phyloP scores from a whole-genome alignment of 2,329 filamentous ascomycete genomes.

The Pseudogymnoascus sp. region DNA sequence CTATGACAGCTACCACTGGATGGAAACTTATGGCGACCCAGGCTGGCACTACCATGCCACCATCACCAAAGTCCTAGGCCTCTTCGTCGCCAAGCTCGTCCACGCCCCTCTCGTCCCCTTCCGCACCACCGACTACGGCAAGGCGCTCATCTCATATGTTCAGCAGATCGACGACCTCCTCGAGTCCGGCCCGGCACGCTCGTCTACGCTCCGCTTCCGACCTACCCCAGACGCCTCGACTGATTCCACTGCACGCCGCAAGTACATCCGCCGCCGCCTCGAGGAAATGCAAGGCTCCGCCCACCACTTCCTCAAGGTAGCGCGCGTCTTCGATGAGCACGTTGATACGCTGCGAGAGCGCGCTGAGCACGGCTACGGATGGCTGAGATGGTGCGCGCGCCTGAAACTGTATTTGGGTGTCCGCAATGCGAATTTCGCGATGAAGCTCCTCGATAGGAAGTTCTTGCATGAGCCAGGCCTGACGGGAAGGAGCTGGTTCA shows the following conservation, averaged over 20 bases:
- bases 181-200: conserved; percentile 16
- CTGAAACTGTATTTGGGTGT: conserved; percentile 56
- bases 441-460: conserved; percentile 73
- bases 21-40: conserved; percentile 67
- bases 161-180: conserved; percentile 24
- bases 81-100: conserved; percentile 40
- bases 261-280: conserved; percentile 22
- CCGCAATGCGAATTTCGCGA: conserved; percentile 63
- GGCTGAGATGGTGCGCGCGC: conserved; percentile 69
- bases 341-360: conserved; percentile 30
- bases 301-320: conserved; percentile 21
- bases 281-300: conserved; percentile 11
- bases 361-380: conserved; percentile 52
- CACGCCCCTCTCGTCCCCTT: conserved; percentile 45
- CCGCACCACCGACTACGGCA: conserved; percentile 39
- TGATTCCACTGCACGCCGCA: conserved; percentile 10
- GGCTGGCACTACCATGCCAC: conserved; percentile 52
- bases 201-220: background rate
- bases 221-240: background rate
- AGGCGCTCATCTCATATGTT: conserved; percentile 26
- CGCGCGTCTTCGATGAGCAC: conserved; percentile 19
- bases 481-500: conserved; percentile 79
- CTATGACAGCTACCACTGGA: conserved; percentile 80
- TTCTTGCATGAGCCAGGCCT: conserved; percentile 71
- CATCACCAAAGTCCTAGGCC: conserved; percentile 44